phyloP scores from a whole-genome alignment of 495 filamentous ascomycete genomes.

The Penicillium nucicola region DNA sequence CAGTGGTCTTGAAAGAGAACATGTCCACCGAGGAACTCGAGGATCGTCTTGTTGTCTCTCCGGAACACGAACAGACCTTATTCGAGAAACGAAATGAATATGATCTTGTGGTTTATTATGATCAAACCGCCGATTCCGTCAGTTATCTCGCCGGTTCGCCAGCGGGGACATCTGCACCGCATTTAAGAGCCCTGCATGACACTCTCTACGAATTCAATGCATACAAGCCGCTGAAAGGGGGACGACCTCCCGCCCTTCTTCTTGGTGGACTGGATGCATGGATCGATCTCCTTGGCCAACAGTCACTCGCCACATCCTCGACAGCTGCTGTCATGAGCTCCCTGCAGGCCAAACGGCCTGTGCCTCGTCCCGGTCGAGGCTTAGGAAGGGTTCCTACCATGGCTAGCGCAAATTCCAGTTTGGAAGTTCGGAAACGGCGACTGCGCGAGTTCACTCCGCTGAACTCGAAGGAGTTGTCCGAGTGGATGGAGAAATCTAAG shows the following conservation, averaged over 20 bases:
- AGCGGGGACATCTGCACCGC: conserved; percentile 49
- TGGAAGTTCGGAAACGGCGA: conserved; percentile 53
- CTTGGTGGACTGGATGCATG: conserved; percentile 82
- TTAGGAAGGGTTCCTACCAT: conserved; percentile 50
- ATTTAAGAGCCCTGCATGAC: conserved; percentile 67
- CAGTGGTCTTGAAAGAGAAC: conserved; percentile 68
- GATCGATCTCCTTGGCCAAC: conserved; percentile 71
- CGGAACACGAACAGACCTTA: conserved; percentile 65
- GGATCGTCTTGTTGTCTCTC: conserved; percentile 77
- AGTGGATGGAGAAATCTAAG: conserved; percentile 58
- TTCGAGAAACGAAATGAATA: conserved; percentile 77
- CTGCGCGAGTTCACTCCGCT: conserved; percentile 57
- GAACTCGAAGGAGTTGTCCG: conserved; percentile 57
- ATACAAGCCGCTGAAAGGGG: conserved; percentile 65
- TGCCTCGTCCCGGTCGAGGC: conserved; percentile 42
- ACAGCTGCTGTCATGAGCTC: conserved; percentile 51
- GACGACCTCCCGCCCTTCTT: conserved; percentile 68
- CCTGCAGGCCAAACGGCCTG: conserved; percentile 34
- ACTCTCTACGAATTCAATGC: conserved; percentile 81
- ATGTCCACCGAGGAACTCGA: conserved; percentile 84
- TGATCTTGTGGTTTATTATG: conserved; percentile 88
- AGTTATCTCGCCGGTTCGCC: conserved; percentile 46
- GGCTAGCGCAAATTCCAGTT: conserved; percentile 49
- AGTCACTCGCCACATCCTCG: conserved; percentile 57
- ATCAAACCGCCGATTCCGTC: conserved; percentile 60